Conservation (phyloP, 306 rosid species). For the Quercus parvula region DNA sequence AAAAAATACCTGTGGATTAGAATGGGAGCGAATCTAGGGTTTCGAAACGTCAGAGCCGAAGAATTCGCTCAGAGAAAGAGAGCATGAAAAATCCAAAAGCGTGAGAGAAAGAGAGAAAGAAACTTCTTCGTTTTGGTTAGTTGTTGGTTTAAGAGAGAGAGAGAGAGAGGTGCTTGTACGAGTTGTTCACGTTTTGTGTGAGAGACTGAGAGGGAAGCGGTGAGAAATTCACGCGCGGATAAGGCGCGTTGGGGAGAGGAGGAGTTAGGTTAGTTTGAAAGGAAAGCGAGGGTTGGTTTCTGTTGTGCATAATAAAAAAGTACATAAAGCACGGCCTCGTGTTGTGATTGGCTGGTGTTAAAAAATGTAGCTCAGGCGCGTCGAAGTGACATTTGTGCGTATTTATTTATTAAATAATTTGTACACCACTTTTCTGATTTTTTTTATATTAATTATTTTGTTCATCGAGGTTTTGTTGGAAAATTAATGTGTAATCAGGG, state of each 20-base stretch:
- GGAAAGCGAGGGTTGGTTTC: constrained; percentile 34
- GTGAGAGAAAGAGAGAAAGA: constrained; percentile 28
- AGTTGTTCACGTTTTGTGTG: constrained; percentile 42
- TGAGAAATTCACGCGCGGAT: constrained; percentile 14
- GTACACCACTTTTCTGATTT: neutral
- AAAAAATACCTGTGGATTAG: constrained; percentile 32
- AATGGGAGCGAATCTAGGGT: constrained; percentile 60
- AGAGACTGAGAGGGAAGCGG: neutral
- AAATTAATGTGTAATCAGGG: constrained; percentile 8
- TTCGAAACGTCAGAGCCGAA: constrained; percentile 31
- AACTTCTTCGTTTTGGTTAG: constrained; percentile 41
- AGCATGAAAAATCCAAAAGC: constrained; percentile 43
- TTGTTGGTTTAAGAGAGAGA: constrained; percentile 36
- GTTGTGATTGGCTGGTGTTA: constrained; percentile 25
- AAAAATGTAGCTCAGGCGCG: constrained; percentile 18
- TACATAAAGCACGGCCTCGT: constrained; percentile 26
- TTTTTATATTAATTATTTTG: neutral
- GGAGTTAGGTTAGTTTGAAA: neutral
- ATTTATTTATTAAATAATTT: neutral
- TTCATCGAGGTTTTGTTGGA: neutral
- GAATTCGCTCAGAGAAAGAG: constrained; percentile 34
- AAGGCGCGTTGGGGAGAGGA: constrained; percentile 21
- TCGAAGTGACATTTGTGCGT: constrained; percentile 6
- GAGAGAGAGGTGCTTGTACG: constrained; percentile 40
- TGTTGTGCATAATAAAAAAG: constrained; percentile 30